Base-by-base conservation (phyloP, 345 rosid genomes). In the Heritiera littoralis region DNA sequence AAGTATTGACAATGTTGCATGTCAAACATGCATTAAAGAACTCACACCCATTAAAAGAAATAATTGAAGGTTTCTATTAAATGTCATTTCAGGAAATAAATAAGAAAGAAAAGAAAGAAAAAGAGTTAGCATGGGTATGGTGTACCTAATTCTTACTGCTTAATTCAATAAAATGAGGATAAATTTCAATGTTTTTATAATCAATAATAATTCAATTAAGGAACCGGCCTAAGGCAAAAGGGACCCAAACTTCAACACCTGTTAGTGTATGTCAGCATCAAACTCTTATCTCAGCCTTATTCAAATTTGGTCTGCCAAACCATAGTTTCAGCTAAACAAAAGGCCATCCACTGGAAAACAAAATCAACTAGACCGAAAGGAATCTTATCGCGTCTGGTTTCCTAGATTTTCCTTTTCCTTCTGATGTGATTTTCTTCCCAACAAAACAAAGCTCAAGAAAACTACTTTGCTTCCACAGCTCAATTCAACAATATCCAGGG, bases 221-320 rank as follows among this genome's bases (percentile, higher is more conserved):
- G 45, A 74, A 80, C 79, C 32, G 35, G 52, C 54, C 17, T 48
- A 2, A 30, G 74, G 8, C 40, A 79, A 80, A 81, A 35, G 66
- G 86, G 81, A 67, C 82, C 84, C 56, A 75, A 45, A 45, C 40
- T 17, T 46, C 28, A 43, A 30, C 15, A 76, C 65, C 80, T n/a
- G 41, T 48, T 56, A 66, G 79, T 74, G 84, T 45, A 71, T 30
- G 86, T 85, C 85, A 74, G 81, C 82, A 74, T 82, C 86, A 74
- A 54, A 58, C 66, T 28, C 79, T 75, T 66, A 46, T 60, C 79
- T 58, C 80, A 83, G 17, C 79, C 84, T 64, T 55, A 52, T 84
- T 83, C 85, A 80, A 88, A 82, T 66, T 66, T 80, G 68, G 15
- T 72, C 13, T 55, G 45, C 77, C 41, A 61, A 58, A 66, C 51